These are phyloP conservation scores for Phaeolepiota aurea DNA, from an alignment of 768 basidiomycete genomes.

Conservation along the genomic window DNA sequence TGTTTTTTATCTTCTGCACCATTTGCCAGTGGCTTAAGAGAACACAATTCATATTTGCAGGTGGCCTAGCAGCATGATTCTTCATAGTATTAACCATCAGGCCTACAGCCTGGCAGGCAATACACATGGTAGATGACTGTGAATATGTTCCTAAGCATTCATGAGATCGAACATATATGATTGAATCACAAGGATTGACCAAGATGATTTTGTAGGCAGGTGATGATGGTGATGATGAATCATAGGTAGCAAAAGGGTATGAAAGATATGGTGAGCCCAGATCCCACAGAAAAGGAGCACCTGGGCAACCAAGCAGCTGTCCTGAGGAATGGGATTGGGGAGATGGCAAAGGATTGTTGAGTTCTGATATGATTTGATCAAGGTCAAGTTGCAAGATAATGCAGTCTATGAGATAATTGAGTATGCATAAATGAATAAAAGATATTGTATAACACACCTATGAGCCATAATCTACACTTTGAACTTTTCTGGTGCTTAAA, in stretches of 20 bases:
- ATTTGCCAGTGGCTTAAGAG: slow-evolving; percentile 1
- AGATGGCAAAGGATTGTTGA: neutral
- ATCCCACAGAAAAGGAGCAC: slow-evolving; percentile 6
- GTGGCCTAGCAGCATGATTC: slow-evolving; percentile 1
- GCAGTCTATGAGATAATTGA: neutral
- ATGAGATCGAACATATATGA: slow-evolving; percentile 4
- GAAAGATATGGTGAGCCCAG: slow-evolving; percentile 7
- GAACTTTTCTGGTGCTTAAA: slow-evolving; percentile 4
- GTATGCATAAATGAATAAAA: no score
- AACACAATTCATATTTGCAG: neutral
- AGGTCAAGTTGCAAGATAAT: neutral
- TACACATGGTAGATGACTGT: neutral
- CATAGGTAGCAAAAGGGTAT: slow-evolving; percentile 11
- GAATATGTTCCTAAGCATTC: slow-evolving; percentile 1
- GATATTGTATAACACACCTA: neutral
- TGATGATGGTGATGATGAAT: slow-evolving; percentile 4
- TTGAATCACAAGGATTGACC: slow-evolving; percentile 2
- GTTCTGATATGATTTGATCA: neutral
- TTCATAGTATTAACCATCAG: slow-evolving; percentile 1
- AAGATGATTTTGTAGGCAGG: slow-evolving; percentile 5
- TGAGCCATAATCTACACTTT: neutral
- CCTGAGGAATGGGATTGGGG: no score
- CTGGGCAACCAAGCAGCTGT: no score
- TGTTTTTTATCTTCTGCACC: neutral
- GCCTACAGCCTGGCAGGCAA: neutral